These are phyloP conservation scores for Crithidia acanthocephali DNA, from an alignment of 208 protist genomes.

Conservation along the genomic window DNA sequence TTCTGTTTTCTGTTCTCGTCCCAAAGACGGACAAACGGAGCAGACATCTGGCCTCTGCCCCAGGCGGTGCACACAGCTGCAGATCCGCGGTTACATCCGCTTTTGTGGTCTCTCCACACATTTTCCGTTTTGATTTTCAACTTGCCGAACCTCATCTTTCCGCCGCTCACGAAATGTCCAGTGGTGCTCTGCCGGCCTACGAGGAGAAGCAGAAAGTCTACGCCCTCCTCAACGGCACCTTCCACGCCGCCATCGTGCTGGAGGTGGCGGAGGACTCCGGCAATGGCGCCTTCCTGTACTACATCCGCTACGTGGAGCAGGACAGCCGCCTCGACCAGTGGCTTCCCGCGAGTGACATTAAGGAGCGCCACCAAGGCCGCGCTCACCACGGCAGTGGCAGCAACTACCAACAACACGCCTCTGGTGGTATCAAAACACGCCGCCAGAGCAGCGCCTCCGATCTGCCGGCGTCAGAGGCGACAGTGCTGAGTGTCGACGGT, in stretches of 20 bases:
- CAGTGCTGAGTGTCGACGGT: conserved; percentile 12
- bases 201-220: conserved; percentile 86
- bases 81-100: too few relatives aligned
- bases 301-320: conserved; percentile 90
- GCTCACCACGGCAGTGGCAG: conserved; percentile 36
- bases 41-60: too few relatives aligned
- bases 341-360: conserved; percentile 75
- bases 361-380: conserved; percentile 68
- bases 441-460: conserved; percentile 52
- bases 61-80: too few relatives aligned
- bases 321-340: conserved; percentile 90
- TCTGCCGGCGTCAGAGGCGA: conserved; percentile 17
- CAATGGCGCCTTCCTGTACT: conserved; percentile 68
- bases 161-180: conserved; percentile 21
- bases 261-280: conserved; percentile 69
- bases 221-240: conserved; percentile 77
- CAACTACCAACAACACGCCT: conserved; percentile 31
- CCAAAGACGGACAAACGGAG: too few relatives aligned
- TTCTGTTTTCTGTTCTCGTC: too few relatives aligned
- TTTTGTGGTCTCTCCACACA: too few relatives aligned
- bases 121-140: too few relatives aligned
- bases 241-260: conserved; percentile 73
- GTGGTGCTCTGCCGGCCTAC: conserved; percentile 39
- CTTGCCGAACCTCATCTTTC: too few relatives aligned
- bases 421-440: conserved; percentile 67